Evolutionary conservation across 2,329 filamentous ascomycete genomes (phyloP).

Genomic region (Colletotrichum musicola): DNA sequence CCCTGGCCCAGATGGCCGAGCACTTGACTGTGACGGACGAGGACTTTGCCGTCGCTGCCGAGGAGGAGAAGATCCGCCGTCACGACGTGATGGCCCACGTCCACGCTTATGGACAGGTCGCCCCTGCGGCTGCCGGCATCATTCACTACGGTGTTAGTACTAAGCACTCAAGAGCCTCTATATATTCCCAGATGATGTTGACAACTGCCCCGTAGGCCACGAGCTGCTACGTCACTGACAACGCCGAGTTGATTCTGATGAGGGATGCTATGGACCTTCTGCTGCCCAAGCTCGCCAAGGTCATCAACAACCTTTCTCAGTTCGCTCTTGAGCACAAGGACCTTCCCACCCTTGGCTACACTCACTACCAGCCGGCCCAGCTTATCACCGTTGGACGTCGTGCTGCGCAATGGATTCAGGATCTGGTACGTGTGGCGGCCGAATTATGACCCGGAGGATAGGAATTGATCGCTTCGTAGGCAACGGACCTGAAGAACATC

Average conservation of each 20-base stretch:
- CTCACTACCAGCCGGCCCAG: conserved; percentile 76
- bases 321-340: conserved; percentile 76
- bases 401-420: conserved; percentile 18
- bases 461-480: conserved; percentile 59
- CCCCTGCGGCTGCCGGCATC: conserved; percentile 83
- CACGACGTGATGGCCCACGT: conserved; percentile 62
- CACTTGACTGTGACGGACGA: conserved; percentile 81
- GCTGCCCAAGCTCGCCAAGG: conserved; percentile 81
- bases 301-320: conserved; percentile 78
- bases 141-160: conserved; percentile 71
- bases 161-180: no score
- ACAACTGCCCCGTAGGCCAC: conserved; percentile 44
- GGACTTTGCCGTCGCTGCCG: conserved; percentile 79
- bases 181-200: no score
- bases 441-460: conserved; percentile 68
- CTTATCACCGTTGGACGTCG: conserved; percentile 44
- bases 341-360: conserved; percentile 78
- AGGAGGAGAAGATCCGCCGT: conserved; percentile 80
- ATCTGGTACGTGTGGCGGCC: neutral
- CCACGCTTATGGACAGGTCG: conserved; percentile 78
- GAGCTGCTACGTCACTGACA: conserved; percentile 76
- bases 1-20: conserved; percentile 81
- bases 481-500: conserved; percentile 78
- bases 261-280: conserved; percentile 78
- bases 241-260: conserved; percentile 83